A percentile compares a stretch with the other conserved stretches of the same genome.
phyloP scores from a whole-genome alignment of 2,329 filamentous ascomycete species.

The Sclerotinia trifoliorum region DNA sequence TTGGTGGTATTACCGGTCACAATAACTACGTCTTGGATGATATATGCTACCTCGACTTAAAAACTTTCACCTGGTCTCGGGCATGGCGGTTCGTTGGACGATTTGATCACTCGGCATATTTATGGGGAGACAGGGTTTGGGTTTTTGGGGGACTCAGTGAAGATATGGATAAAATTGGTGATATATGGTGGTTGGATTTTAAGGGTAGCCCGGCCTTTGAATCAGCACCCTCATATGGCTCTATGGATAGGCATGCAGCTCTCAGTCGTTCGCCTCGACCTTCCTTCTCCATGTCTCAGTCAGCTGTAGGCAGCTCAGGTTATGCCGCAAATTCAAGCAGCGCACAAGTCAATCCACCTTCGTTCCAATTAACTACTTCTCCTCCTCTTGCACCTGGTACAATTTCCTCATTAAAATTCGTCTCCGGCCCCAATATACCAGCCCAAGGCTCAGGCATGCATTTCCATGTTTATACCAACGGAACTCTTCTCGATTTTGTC shows the following conservation, averaged over 20 bases:
- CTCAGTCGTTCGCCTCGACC: conserved; percentile 49
- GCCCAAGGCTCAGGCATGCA: conserved; percentile 88
- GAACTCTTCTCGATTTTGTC: conserved; percentile 88
- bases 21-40: conserved; percentile 93
- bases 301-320: conserved; percentile 58
- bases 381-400: conserved; percentile 83
- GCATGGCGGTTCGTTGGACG: conserved; percentile 93
- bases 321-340: conserved; percentile 68
- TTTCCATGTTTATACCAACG: conserved; percentile 93
- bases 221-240: conserved; percentile 60
- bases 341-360: conserved; percentile 64
- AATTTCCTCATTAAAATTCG: conserved; percentile 86
- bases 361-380: conserved; percentile 67
- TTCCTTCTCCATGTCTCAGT: conserved; percentile 50
- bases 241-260: conserved; percentile 44
- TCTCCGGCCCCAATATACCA: conserved; percentile 81
- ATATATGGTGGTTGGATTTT: conserved; percentile 96
- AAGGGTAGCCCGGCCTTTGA: conserved; percentile 87
- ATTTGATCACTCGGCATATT: conserved; percentile 93
- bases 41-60: conserved; percentile 93
- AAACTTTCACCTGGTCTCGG: conserved; percentile 96
- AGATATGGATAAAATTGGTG: conserved; percentile 94
- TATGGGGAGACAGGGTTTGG: conserved; percentile 91
- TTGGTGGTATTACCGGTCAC: conserved; percentile 91
- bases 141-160: conserved; percentile 93